These are phyloP conservation scores for Phytophthora uliginosa DNA, from an alignment of 352 stramenopile genomes.

Conservation along the genomic window DNA sequence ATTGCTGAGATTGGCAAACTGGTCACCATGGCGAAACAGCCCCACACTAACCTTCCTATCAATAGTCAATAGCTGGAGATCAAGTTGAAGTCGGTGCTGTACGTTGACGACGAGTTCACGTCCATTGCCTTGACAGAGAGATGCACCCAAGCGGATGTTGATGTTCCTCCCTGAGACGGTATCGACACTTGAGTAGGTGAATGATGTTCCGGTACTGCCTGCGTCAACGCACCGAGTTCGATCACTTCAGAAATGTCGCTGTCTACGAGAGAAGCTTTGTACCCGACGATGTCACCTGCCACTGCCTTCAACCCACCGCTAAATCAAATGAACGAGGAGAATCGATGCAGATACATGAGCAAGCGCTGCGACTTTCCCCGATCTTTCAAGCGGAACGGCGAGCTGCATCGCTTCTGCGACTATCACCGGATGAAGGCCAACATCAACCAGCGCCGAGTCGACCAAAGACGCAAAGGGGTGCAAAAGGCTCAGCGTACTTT, in stretches of 20 bases:
- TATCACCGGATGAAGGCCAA: conserved; percentile 41
- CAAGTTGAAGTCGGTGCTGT: conserved; percentile 17
- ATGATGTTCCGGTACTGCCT: conserved; percentile 1
- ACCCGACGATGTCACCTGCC: background rate
- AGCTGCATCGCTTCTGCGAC: conserved; percentile 47
- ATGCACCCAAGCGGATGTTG: conserved; percentile 13
- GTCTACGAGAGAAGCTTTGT: background rate
- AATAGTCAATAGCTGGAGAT: conserved; percentile 24
- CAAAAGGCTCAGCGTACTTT: conserved; percentile 1
- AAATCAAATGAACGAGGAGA: background rate
- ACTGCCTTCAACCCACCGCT: background rate
- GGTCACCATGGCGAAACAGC: background rate
- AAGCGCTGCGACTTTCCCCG: conserved; percentile 46
- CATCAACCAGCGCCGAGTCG: conserved; percentile 31
- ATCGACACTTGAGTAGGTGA: background rate
- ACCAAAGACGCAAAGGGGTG: conserved; percentile 22
- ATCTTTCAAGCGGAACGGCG: conserved; percentile 49
- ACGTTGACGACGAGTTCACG: conserved; percentile 2
- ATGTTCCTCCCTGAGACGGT: conserved; percentile 2
- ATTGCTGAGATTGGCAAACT: background rate
- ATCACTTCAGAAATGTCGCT: conserved; percentile 1
- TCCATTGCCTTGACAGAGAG: conserved; percentile 1
- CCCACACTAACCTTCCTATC: conserved; percentile 8
- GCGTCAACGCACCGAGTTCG: background rate
- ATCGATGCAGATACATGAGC: conserved; percentile 33